Evolutionary conservation across 345 rosid species (phyloP).

Genomic region (Arabidopsis arenosa): DNA sequence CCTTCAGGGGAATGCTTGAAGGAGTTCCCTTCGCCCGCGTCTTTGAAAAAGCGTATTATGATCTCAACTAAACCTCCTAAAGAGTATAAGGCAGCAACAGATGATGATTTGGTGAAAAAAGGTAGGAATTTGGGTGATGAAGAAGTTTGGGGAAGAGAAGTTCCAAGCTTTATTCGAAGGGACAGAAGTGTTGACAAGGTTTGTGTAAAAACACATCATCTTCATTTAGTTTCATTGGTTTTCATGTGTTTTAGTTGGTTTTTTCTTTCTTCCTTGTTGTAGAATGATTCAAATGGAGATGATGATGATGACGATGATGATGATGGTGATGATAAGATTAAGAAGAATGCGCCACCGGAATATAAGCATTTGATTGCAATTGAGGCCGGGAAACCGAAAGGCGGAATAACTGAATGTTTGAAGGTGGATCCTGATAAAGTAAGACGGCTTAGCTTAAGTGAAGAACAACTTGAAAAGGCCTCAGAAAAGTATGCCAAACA

Average conservation of each 20-base stretch:
- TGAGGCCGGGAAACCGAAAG: slow-evolving; percentile 69
- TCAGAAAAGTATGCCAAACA: slow-evolving; percentile 54
- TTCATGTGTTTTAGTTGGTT: slow-evolving; percentile 7
- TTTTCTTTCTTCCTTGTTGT: background rate
- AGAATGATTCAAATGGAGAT: slow-evolving; percentile 42
- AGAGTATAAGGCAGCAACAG: slow-evolving; percentile 69
- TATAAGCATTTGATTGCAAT: slow-evolving; percentile 58
- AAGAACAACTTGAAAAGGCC: slow-evolving; percentile 62
- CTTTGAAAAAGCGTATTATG: slow-evolving; percentile 66
- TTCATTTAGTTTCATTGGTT: background rate
- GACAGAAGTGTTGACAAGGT: slow-evolving; percentile 48
- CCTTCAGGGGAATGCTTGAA: slow-evolving; percentile 68
- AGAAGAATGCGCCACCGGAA: slow-evolving; percentile 45
- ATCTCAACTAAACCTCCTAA: slow-evolving; percentile 97
- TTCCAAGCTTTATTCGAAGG: slow-evolving; percentile 21
- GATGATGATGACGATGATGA: slow-evolving; percentile 49
- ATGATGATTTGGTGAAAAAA: slow-evolving; percentile 40
- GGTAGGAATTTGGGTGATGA: slow-evolving; percentile 44
- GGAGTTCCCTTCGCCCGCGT: slow-evolving; percentile 82
- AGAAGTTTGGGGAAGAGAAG: slow-evolving; percentile 49
- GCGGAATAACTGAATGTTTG: slow-evolving; percentile 57
- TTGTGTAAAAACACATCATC: slow-evolving; percentile 6
- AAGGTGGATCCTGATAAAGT: slow-evolving; percentile 61
- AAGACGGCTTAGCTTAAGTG: slow-evolving; percentile 72
- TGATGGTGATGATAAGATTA: slow-evolving; percentile 48